Percentiles rank a stretch among this genome's conserved stretches.
phyloP scores from a whole-genome alignment of 2,329 filamentous ascomycete species.

The Lachnellula hyalina region DNA sequence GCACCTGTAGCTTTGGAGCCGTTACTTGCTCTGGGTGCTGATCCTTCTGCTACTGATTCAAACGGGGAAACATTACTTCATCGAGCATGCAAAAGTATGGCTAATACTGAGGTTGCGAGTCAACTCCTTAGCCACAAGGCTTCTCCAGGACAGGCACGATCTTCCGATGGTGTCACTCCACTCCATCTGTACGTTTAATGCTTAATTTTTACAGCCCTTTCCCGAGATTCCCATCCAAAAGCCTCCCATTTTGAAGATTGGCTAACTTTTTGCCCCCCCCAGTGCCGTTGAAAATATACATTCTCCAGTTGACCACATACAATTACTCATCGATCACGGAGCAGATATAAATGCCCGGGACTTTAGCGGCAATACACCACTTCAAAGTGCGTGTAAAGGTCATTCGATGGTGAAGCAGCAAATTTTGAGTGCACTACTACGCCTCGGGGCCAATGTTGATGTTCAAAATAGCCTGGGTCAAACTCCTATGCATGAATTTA shows the following conservation, averaged over 20 bases:
- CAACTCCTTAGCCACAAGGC: not conserved
- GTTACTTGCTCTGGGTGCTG: slow-evolving; percentile 5
- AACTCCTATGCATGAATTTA: not conserved
- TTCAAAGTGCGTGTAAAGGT: not conserved
- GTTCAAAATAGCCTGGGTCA: not conserved
- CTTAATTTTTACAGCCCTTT: not conserved
- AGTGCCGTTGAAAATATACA: not conserved
- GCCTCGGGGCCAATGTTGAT: not conserved
- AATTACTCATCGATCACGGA: slow-evolving; percentile 28
- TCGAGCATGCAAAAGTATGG: slow-evolving; percentile 11
- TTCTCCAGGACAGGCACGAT: not conserved
- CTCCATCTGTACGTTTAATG: not conserved
- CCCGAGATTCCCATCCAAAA: too few relatives aligned
- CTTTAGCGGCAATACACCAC: not conserved
- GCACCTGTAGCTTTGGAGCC: not conserved
- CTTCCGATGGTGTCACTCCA: not conserved
- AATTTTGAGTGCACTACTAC: not conserved
- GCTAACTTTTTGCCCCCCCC: not conserved
- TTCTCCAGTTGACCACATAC: slow-evolving; percentile 12
- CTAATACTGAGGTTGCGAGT: not conserved
- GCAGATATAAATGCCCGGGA: slow-evolving; percentile 27
- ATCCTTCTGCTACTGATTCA: slow-evolving; percentile 4
- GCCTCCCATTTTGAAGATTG: not conserved
- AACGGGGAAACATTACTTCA: slow-evolving; percentile 8
- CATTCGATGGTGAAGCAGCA: not conserved